Conservation (phyloP, 1,139 yeast genomes). For the Hansenula sp. region DNA sequence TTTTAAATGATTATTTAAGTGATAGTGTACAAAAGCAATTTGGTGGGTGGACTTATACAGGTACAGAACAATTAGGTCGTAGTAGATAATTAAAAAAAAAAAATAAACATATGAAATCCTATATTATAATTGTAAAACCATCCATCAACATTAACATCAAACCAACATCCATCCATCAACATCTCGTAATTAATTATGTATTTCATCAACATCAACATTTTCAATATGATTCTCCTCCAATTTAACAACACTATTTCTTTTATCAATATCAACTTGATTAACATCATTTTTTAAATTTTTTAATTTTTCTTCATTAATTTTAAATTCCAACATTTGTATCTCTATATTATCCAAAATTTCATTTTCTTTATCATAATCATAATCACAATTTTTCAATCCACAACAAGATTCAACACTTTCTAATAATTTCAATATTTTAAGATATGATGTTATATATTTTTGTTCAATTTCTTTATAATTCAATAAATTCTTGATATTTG, state of each 20-base stretch:
- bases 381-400: conserved; percentile 6
- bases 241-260: background rate
- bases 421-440: conserved; percentile 8
- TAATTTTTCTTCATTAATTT: conserved; percentile 11
- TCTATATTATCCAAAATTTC: conserved; percentile 13
- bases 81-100: conserved; percentile 3
- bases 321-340: conserved; percentile 9
- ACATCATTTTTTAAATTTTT: conserved; percentile 9
- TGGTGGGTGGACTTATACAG: conserved; percentile 98
- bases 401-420: conserved; percentile 10
- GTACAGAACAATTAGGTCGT: conserved; percentile 38
- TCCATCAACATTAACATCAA: too few species aligned
- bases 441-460: conserved; percentile 10
- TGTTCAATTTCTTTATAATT: conserved; percentile 8
- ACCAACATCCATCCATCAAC: too few species aligned
- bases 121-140: too few species aligned
- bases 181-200: background rate
- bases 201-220: background rate
- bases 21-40: conserved; percentile 94
- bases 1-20: conserved; percentile 84
- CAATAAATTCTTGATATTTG: conserved; percentile 1
- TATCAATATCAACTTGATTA: too few species aligned
- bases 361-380: conserved; percentile 17
- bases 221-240: background rate
- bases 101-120: background rate